Percentiles rank a stretch among this genome's conserved stretches.
These are phyloP conservation scores for Suhomyces yuchorum DNA, from an alignment of 1,139 yeast genomes.

Conservation along the genomic window DNA sequence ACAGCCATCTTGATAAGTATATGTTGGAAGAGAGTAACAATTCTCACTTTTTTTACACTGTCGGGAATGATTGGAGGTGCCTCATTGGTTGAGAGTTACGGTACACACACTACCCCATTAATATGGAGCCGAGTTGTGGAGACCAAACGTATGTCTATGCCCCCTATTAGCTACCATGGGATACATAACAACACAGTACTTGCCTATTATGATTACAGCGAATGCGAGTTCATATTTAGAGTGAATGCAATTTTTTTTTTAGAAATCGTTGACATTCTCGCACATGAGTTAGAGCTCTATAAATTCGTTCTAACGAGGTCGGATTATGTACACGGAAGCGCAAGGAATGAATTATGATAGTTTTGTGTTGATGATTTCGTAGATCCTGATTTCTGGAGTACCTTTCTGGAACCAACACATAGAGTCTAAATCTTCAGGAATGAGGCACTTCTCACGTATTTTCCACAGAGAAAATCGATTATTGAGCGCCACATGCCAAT, in stretches of 20 bases:
- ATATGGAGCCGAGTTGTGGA: neutral
- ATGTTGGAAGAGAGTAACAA: constrained; percentile 5
- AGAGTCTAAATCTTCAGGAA: constrained; percentile 24
- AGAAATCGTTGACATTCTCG: neutral
- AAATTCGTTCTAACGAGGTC: no score
- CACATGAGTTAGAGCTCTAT: neutral
- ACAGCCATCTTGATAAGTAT: constrained; percentile 18
- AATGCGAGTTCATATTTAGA: no score
- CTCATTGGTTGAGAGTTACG: constrained; percentile 12
- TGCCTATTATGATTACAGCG: no score
- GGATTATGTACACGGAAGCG: no score
- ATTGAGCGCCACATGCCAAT: constrained; percentile 52
- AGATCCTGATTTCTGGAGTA: constrained; percentile 48
- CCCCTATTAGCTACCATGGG: no score
- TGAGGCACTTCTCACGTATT: constrained; percentile 19
- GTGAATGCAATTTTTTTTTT: neutral
- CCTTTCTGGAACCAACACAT: constrained; percentile 33
- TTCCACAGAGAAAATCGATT: constrained; percentile 31
- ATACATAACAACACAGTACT: no score
- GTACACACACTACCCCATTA: constrained; percentile 8
- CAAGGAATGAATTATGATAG: neutral
- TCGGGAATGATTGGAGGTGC: constrained; percentile 13
- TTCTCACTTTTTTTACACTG: constrained; percentile 12
- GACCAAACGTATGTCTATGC: no score
- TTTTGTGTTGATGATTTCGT: constrained; percentile 22